These are phyloP conservation scores for Colletotrichum sidae DNA, from an alignment of 2,329 filamentous ascomycete genomes.

Conservation along the genomic window DNA sequence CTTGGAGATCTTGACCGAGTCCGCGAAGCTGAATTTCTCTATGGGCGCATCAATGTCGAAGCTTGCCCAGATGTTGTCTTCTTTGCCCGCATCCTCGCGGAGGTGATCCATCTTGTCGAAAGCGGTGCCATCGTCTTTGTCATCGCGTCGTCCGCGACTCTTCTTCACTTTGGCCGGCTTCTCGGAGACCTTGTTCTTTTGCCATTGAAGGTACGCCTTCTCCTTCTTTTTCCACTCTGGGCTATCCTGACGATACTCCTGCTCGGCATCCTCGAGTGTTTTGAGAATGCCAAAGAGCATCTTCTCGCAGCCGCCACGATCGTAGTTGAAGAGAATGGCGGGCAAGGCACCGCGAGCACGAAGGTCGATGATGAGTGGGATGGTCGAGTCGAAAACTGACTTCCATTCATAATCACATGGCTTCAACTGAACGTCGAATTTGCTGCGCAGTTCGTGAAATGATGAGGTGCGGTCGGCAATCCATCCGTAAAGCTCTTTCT, in stretches of 20 bases:
- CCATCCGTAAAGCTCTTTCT: constrained; percentile 63
- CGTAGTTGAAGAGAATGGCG: constrained; percentile 82
- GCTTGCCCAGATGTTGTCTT: constrained; percentile 67
- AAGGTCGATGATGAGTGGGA: constrained; percentile 70
- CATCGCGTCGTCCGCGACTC: neutral
- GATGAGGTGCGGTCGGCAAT: constrained; percentile 63
- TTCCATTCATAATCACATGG: neutral
- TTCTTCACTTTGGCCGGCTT: constrained; percentile 44
- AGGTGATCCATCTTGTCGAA: constrained; percentile 66
- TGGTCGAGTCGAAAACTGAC: constrained; percentile 27
- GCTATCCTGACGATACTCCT: constrained; percentile 52
- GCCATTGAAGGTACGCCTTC: constrained; percentile 49
- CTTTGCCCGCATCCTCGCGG: constrained; percentile 66
- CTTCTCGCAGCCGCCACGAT: constrained; percentile 72
- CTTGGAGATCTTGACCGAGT: constrained; percentile 66
- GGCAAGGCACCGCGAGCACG: constrained; percentile 75
- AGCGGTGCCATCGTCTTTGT: constrained; percentile 47
- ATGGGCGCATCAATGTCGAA: constrained; percentile 76
- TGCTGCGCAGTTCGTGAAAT: constrained; percentile 56
- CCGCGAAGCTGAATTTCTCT: constrained; percentile 74
- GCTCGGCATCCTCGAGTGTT: constrained; percentile 66
- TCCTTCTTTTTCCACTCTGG: constrained; percentile 70
- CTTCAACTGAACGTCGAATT: constrained; percentile 49
- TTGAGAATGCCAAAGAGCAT: constrained; percentile 63
- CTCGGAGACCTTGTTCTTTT: constrained; percentile 49